phyloP scores from a whole-genome alignment of 177 flowering plant genomes.

The Telopea speciosissima region DNA sequence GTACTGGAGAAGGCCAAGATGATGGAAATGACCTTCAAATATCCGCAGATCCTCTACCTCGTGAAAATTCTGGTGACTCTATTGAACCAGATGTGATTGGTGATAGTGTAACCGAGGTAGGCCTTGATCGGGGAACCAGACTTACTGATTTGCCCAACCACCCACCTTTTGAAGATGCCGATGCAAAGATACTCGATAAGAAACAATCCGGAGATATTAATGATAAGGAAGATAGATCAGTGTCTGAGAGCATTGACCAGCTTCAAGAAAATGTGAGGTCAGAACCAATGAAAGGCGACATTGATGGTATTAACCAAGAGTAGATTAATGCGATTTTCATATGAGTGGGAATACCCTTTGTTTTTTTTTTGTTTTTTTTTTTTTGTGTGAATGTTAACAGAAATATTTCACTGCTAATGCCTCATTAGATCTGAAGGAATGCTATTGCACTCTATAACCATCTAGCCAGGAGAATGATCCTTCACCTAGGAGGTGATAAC shows the following conservation, averaged over 20 bases:
- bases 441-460: no score
- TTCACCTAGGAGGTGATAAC: no score
- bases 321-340: no score
- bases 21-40: constrained; percentile 5
- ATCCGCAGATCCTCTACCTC: constrained; percentile 1
- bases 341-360: no score
- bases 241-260: neutral
- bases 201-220: neutral
- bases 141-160: neutral
- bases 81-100: neutral
- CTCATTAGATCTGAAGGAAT: no score
- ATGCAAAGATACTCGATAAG: neutral
- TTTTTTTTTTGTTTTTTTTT: no score
- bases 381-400: no score
- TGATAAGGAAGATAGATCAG: neutral
- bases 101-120: neutral
- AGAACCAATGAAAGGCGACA: neutral
- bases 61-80: neutral
- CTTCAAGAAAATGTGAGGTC: neutral
- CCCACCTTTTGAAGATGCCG: neutral
- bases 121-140: no score
- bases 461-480: no score
- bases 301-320: constrained; percentile 1
- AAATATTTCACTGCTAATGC: no score
- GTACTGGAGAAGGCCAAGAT: neutral